Evolutionary conservation across 2,329 filamentous ascomycete genomes (phyloP), one percentile per base, ranked within the genome.

Genomic region (Geoglossum cookeanum): DNA sequence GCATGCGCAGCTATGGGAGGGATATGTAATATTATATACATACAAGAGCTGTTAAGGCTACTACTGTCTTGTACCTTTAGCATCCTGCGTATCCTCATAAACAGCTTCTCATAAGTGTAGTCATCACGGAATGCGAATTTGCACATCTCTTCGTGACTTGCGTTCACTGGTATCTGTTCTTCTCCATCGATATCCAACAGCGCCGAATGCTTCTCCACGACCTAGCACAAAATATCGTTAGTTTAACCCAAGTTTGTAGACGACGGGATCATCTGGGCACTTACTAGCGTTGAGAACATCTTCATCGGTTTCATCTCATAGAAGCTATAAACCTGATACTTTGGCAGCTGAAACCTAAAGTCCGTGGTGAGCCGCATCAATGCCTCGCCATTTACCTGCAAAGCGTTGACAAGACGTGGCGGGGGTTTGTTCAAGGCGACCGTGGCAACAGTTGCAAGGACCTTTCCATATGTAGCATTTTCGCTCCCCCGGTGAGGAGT

Each of bases 401-500:
- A 1, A 65, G 62, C 3, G 64, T 66, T 13, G 66, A 59, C 35
- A 63, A 66, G 47, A 66, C 60, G 4, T 65, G 63, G 5, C 66
- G 60, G 30, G 65, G 67, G 57, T 65, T 67, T 37, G 63, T 68
- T 6, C 17, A 64, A 65, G 1, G 68, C 60, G 37, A 67, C 67
- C 9, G 64, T 63, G 6, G 67, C 67, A 29, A 68, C 63, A 5
- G 66, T 65, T 33, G 65, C 64, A 29, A 30, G 27, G 54, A 56
- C 39, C 54, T 30, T 56, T 30, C 54, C 54, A 27, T 52, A 55
- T 37, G 58, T 17, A 11, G 60, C 58, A 22, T 56, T 52, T n/a
- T 58, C 42, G 44, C 58, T 57, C 11, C 60, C 60, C 29, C 54
- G 52, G 66, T 89, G 85, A 6, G 85, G 85, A 11, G 85, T 90